These are phyloP conservation scores for Penicillium hordei DNA, from an alignment of 2,329 filamentous ascomycete species.

Conservation along the genomic window DNA sequence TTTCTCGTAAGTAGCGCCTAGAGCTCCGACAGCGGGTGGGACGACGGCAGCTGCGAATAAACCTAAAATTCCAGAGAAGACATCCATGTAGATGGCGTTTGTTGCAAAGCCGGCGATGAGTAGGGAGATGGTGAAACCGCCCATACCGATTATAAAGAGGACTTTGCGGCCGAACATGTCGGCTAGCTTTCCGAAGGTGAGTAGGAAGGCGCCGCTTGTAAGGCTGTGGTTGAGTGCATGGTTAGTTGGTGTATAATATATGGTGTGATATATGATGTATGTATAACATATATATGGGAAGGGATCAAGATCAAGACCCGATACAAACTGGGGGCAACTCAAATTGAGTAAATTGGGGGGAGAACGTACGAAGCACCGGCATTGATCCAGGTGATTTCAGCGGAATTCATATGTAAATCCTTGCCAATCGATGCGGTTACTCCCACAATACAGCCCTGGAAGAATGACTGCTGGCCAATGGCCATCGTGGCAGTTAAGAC, in stretches of 20 bases:
- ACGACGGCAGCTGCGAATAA: slow-evolving; percentile 64
- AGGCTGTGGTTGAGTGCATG: slow-evolving; percentile 42
- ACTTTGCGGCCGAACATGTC: slow-evolving; percentile 65
- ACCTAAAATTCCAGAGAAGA: slow-evolving; percentile 64
- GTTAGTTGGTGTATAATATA: slow-evolving; percentile 5
- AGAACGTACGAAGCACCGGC: slow-evolving; percentile 56
- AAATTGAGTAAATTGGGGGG: background rate
- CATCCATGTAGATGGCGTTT: slow-evolving; percentile 59
- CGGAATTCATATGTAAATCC: slow-evolving; percentile 62
- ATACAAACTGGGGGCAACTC: background rate
- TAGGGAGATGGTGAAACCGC: slow-evolving; percentile 57
- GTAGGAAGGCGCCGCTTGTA: slow-evolving; percentile 63
- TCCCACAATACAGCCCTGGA: slow-evolving; percentile 60
- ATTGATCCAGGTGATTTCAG: slow-evolving; percentile 67
- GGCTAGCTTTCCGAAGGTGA: slow-evolving; percentile 65
- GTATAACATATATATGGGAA: background rate
- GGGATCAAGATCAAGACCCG: background rate
- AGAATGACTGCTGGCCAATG: slow-evolving; percentile 62
- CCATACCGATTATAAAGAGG: slow-evolving; percentile 61
- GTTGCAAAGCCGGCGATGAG: slow-evolving; percentile 61
- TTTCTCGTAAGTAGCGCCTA: slow-evolving; percentile 63
- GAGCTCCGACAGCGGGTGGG: slow-evolving; percentile 63
- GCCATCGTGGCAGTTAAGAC: slow-evolving; percentile 67
- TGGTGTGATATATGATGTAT: background rate
- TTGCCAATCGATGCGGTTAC: slow-evolving; percentile 61